Base-by-base conservation (phyloP, 345 rosid genomes). In the Rhodamnia rubescens region DNA sequence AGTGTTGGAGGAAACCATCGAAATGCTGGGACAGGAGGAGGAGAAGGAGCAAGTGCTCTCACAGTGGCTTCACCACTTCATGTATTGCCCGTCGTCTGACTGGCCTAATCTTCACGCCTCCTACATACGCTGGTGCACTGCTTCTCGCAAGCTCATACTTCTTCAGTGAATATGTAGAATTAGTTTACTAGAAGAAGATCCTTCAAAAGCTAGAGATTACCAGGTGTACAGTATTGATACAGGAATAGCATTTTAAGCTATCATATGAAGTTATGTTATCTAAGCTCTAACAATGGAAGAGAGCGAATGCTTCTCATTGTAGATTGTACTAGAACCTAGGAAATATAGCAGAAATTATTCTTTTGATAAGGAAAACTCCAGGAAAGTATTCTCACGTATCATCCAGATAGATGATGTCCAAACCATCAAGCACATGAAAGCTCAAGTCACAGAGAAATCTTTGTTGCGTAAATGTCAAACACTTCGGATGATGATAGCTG, bases 31-130 rank as follows among this genome's bases (percentile, higher is more conserved):
- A 74, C 82, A 88, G 53, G 92, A 92, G n/a, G n/a, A n/a, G 42
- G 94, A 94, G 83, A 93, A 93, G 88, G 99, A 95, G 82, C 90
- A 89, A 86, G 96, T 96, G 6, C 84, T 96, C 59, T 93, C 98
- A 14, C 89, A 95, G 50, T 96, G 99, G 99, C 95, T 96, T 54
- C 96, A 92, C 85, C 96, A 95, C 88, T 95, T 93, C 95, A 90
- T 95, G 8, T 83, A 88, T 78, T 89, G 90, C 82, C 84, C 96
- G 8, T 90, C 95, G 84, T 93, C 98, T 5, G 99, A 96, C 86
- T 95, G 98, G 99, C 99, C 99, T 74, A 93, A 96, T 61, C 98
- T 96, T 84, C 91, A 89, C 50, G 81, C 88, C 61, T 92, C 93
- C 18, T 96, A 91, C 87, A 82, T 91, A 55, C 93, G 92, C 78